Evolutionary conservation across 495 filamentous ascomycete genomes (phyloP).

Genomic region (Tetracladium setigerum): DNA sequence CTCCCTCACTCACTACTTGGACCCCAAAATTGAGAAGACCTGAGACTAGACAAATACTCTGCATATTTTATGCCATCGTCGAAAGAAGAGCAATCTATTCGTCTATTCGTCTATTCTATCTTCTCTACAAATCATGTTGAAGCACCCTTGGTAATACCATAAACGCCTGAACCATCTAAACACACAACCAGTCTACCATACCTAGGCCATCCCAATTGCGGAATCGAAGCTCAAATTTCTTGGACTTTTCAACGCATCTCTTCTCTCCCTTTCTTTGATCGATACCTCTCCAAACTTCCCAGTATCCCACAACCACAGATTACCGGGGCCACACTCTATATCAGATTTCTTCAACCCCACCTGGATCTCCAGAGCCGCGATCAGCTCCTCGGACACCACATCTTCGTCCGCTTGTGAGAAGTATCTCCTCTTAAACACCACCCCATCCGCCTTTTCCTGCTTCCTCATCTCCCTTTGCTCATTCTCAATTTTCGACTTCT

Average conservation of each 20-base stretch:
- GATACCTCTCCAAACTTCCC: slow-evolving; percentile 24
- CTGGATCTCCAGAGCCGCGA: slow-evolving; percentile 1
- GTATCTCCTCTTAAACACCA: slow-evolving; percentile 79
- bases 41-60: no score
- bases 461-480: slow-evolving; percentile 79
- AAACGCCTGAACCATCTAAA: no score
- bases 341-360: slow-evolving; percentile 3
- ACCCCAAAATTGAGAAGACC: no score
- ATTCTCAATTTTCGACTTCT: slow-evolving; percentile 89
- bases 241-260: slow-evolving; percentile 22
- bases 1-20: no score
- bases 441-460: slow-evolving; percentile 67
- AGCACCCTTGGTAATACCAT: no score
- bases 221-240: slow-evolving; percentile 24
- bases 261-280: slow-evolving; percentile 8
- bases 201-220: slow-evolving; percentile 18
- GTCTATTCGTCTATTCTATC: no score
- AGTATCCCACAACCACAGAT: slow-evolving; percentile 26
- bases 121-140: no score
- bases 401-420: slow-evolving; percentile 46
- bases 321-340: slow-evolving; percentile 21
- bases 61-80: no score
- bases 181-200: neutral
- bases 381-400: slow-evolving; percentile 12
- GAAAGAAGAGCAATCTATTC: no score